Conservation (phyloP, 2,329 filamentous ascomycete species). For the Didymella segeticola region DNA sequence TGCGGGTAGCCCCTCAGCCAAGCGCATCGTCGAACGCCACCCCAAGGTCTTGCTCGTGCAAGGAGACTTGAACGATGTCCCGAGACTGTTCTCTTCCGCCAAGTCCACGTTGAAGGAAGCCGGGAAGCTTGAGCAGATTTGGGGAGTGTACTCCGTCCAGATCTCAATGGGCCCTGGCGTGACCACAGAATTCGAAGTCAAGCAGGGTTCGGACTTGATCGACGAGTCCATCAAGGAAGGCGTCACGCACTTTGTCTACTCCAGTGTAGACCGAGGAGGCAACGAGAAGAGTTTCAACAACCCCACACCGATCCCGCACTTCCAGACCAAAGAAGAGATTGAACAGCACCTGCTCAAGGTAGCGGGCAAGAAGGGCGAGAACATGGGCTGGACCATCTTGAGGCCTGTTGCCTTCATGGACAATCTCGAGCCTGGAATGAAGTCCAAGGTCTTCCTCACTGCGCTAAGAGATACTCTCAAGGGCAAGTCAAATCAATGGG, state of each 20-base stretch:
- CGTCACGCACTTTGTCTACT: slow-evolving; percentile 69
- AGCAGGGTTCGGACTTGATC: slow-evolving; percentile 65
- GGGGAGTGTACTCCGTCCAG: slow-evolving; percentile 70
- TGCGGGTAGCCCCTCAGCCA: slow-evolving; percentile 57
- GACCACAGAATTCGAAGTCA: slow-evolving; percentile 56
- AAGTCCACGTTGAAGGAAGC: slow-evolving; percentile 47
- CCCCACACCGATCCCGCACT: slow-evolving; percentile 62
- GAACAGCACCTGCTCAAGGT: slow-evolving; percentile 65
- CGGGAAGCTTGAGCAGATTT: slow-evolving; percentile 50
- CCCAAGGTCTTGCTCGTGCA: slow-evolving; percentile 62
- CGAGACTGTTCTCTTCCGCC: slow-evolving; percentile 58
- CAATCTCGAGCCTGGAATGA: slow-evolving; percentile 58
- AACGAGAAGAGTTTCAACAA: slow-evolving; percentile 59
- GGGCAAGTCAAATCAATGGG: slow-evolving; percentile 52
- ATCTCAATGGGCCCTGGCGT: slow-evolving; percentile 54
- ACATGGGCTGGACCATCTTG: slow-evolving; percentile 67
- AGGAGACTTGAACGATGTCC: slow-evolving; percentile 62
- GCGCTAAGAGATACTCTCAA: slow-evolving; percentile 52
- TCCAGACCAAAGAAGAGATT: slow-evolving; percentile 66
- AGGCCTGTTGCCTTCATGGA: slow-evolving; percentile 70
- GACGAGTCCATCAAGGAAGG: slow-evolving; percentile 63
- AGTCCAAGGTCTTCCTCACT: slow-evolving; percentile 58
- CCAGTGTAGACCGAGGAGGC: slow-evolving; percentile 68
- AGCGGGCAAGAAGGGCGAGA: slow-evolving; percentile 49
- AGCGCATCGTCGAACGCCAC: slow-evolving; percentile 55